Evolutionary conservation across 371 early-diverging fungal species (phyloP).

Genomic region (Mortierella sp.): DNA sequence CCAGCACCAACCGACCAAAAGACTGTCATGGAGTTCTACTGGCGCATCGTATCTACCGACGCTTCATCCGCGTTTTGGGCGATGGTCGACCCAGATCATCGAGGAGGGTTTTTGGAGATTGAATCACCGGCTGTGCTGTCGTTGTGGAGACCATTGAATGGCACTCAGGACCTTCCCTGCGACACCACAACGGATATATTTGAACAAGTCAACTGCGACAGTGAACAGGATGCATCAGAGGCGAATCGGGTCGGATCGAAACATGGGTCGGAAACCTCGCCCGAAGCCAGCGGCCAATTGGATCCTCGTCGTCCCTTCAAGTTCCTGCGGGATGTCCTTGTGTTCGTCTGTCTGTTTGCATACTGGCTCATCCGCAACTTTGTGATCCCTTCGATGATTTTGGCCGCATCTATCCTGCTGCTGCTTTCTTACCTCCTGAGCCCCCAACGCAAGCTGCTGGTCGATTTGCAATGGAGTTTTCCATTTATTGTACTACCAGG

Average conservation of each 20-base stretch:
- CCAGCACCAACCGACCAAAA: neutral
- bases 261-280: neutral
- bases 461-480: conserved; percentile 55
- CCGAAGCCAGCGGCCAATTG: conserved; percentile 12
- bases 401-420: conserved; percentile 50
- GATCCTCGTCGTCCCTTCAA: conserved; percentile 48
- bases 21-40: conserved; percentile 26
- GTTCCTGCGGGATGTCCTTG: conserved; percentile 25
- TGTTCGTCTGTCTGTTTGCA: conserved; percentile 39
- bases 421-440: conserved; percentile 53
- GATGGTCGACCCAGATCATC: conserved; percentile 22
- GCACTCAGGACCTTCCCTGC: neutral
- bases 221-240: neutral
- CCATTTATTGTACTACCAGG: conserved; percentile 56
- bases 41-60: conserved; percentile 37
- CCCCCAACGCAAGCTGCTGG: conserved; percentile 53
- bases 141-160: conserved; percentile 4
- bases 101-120: conserved; percentile 43
- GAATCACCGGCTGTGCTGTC: conserved; percentile 27
- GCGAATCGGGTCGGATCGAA: neutral
- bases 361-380: conserved; percentile 52
- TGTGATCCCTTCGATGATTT: conserved; percentile 51
- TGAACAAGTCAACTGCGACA: conserved; percentile 24
- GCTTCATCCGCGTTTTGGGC: conserved; percentile 38
- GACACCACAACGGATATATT: neutral